Evolutionary conservation across 73 alveolate genomes (phyloP).

Genomic region (Blepharisma stoltei): DNA sequence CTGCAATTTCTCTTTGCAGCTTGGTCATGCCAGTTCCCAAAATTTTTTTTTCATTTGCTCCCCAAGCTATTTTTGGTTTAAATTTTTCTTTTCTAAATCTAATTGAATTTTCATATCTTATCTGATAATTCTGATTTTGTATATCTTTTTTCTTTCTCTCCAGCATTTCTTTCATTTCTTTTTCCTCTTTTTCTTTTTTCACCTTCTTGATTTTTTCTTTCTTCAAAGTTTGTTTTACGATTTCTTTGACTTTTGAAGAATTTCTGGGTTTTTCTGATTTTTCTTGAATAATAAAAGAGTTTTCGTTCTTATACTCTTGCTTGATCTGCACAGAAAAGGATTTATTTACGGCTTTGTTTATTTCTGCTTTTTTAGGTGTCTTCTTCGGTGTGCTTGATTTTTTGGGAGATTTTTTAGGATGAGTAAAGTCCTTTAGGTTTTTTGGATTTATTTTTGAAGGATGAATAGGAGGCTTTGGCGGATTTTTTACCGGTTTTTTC

Average conservation of each 20-base stretch:
- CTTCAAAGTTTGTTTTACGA: background rate
- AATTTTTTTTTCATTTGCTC: background rate
- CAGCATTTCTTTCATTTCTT: background rate
- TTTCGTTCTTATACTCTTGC: too few relatives aligned
- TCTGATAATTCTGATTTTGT: background rate
- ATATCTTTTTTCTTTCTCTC: background rate
- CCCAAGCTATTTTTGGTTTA: constrained; percentile 17
- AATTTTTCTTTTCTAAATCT: constrained; percentile 24
- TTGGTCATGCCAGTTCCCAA: too few relatives aligned
- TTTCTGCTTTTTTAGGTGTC: background rate
- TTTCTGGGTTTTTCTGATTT: background rate
- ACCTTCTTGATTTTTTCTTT: constrained; percentile 2
- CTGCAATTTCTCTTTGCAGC: too few relatives aligned
- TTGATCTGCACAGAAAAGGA: too few relatives aligned
- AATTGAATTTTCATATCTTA: background rate
- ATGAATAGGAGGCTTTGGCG: background rate
- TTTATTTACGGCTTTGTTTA: too few relatives aligned
- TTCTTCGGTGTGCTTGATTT: background rate
- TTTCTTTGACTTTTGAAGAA: background rate
- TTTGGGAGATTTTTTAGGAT: background rate
- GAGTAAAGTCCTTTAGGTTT: background rate
- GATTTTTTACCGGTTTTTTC: background rate
- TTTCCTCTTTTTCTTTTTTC: background rate
- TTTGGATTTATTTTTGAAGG: background rate
- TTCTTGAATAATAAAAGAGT: background rate